Evolutionary conservation across 345 rosid species (phyloP), one percentile per base, ranked within the genome.

Genomic region (Populus ilicifolia): DNA sequence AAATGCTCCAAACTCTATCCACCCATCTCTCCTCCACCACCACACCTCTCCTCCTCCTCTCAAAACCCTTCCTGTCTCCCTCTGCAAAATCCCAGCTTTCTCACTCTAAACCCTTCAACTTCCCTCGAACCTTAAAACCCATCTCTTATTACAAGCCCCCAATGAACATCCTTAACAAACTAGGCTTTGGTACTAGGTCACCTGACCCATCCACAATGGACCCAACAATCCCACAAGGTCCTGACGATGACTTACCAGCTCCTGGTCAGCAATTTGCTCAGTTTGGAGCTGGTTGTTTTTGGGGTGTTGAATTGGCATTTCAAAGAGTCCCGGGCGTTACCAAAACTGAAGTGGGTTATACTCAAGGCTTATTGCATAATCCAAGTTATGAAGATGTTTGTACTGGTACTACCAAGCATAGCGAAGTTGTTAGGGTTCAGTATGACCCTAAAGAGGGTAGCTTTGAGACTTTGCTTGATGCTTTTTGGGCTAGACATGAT

Each of bases 261-360:
- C 87, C 96, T 0, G 98, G 96, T 13, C 94, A 89, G 85, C 85
- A 79, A 59, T 93, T 93, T 77, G 87, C 89, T 8, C 97, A 96
- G 77, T 91, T 96, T 74, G 99, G 97, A 2, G 99, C 98, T 0
- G 99, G 99, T 1, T 95, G 99, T 73, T 95, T 95, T 83, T 95
- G 99, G 99, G 98, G 99, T 0, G 92, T 92, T 1, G 99, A 96
- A 83, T 82, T 96, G 77, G 92, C 88, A 62, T 89, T 89, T 79
- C 99, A 96, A 91, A 92, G 98, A 46, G 90, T 87, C 35, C 83
- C 92, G 0, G 98, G 98, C 21, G 93, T 96, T 62, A 80, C 90
- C 77, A 89, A 82, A 80, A 92, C 98, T 2, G 99, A 96, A 79
- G 99, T 88, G 70, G 99, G 99, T 10, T 96, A 93, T 69, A 59